Percentiles rank a stretch among this genome's conserved stretches.
Conservation (phyloP, 2,329 filamentous ascomycete species). For the Stachybotrys chlorohalonatus region DNA sequence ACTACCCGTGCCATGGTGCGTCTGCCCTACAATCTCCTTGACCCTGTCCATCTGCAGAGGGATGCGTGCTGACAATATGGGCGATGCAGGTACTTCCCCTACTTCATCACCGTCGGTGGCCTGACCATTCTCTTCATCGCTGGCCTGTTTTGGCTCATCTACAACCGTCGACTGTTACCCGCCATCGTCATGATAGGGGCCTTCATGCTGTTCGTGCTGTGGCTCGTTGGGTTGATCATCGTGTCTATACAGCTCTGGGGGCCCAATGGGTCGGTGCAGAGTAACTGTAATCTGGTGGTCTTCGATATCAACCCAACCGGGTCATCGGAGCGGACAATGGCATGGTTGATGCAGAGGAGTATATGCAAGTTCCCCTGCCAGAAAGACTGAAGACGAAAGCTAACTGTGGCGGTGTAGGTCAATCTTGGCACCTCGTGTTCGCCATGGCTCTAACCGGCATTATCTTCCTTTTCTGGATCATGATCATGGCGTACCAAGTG, state of each 20-base stretch:
- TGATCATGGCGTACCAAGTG: conserved; percentile 59
- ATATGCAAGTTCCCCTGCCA: conserved; percentile 43
- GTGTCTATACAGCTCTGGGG: conserved; percentile 56
- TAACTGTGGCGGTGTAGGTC: conserved; percentile 29
- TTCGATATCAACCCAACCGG: conserved; percentile 41
- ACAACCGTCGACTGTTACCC: conserved; percentile 49
- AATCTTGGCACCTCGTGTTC: conserved; percentile 57
- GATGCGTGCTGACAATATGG: neutral
- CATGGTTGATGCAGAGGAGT: conserved; percentile 53
- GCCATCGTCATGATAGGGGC: conserved; percentile 54
- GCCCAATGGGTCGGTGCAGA: conserved; percentile 46
- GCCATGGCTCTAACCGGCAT: conserved; percentile 51
- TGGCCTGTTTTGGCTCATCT: conserved; percentile 54
- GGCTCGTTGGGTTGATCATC: conserved; percentile 56
- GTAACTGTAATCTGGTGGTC: conserved; percentile 50
- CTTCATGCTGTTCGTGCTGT: conserved; percentile 59
- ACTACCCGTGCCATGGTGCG: conserved; percentile 52
- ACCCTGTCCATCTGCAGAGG: neutral
- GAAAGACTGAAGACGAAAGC: neutral
- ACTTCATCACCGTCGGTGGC: conserved; percentile 49
- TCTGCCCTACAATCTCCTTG: conserved; percentile 1
- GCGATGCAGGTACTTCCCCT: conserved; percentile 55
- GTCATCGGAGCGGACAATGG: conserved; percentile 44
- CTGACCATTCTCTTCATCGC: conserved; percentile 60
- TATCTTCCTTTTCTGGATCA: conserved; percentile 58